Conservation (phyloP, 2,329 filamentous ascomycete species). For the Macrophomina tecta region DNA sequence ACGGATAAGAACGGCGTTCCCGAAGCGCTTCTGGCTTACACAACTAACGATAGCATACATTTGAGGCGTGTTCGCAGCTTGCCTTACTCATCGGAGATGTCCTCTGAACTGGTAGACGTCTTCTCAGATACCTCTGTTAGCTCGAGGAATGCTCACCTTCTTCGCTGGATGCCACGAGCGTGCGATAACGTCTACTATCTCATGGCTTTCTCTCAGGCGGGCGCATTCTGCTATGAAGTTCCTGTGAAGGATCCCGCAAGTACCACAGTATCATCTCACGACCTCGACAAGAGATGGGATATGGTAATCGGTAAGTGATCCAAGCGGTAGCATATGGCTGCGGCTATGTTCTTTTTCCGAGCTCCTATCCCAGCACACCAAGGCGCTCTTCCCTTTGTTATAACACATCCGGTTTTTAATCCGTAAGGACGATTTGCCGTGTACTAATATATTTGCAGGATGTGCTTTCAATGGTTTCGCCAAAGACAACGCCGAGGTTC, state of each 20-base stretch:
- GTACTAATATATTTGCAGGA: conserved; percentile 33
- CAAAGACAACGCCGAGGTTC: conserved; percentile 35
- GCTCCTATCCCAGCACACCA: no score
- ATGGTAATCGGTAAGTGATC: conserved; percentile 40
- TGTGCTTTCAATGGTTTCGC: conserved; percentile 35
- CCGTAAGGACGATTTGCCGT: no score
- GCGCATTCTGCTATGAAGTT: conserved; percentile 38
- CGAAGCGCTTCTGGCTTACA: conserved; percentile 43
- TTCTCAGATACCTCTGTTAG: conserved; percentile 1
- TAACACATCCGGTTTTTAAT: no score
- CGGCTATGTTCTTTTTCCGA: no score
- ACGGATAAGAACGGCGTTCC: conserved; percentile 30
- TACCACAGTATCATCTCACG: conserved; percentile 34
- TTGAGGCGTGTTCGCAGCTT: conserved; percentile 18
- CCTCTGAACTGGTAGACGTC: not conserved
- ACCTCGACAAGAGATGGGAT: conserved; percentile 52
- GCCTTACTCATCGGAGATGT: conserved; percentile 3
- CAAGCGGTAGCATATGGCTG: no score
- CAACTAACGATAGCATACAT: conserved; percentile 37
- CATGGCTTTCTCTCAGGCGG: conserved; percentile 40
- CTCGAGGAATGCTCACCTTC: conserved; percentile 3
- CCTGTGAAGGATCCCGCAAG: conserved; percentile 36
- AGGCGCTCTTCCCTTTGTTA: no score
- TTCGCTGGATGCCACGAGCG: conserved; percentile 23
- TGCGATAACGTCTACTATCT: conserved; percentile 33